phyloP scores from a whole-genome alignment of 2,329 filamentous ascomycete species.

The Trichoderma aggressivum region DNA sequence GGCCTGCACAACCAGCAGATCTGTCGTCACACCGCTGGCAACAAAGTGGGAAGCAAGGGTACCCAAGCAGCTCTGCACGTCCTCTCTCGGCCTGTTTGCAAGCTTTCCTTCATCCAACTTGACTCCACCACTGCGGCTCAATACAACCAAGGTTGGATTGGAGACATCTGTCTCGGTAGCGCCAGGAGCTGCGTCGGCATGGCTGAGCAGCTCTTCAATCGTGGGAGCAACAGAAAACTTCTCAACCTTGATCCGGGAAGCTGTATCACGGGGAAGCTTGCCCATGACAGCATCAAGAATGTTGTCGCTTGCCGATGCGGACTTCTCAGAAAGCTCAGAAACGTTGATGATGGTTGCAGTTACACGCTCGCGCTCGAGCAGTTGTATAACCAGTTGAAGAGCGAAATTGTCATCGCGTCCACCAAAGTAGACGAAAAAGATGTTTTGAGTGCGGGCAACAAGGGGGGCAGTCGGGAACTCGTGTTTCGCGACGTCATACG shows the following conservation, averaged over 20 bases:
- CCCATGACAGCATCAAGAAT: slow-evolving; percentile 19
- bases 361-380: slow-evolving; percentile 74
- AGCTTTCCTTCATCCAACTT: slow-evolving; percentile 25
- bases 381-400: slow-evolving; percentile 75
- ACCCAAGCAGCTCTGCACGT: slow-evolving; percentile 26
- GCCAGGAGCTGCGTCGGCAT: slow-evolving; percentile 20
- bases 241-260: slow-evolving; percentile 24
- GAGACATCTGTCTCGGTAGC: neutral
- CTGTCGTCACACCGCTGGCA: slow-evolving; percentile 24
- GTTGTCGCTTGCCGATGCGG: slow-evolving; percentile 7
- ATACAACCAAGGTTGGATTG: slow-evolving; percentile 24
- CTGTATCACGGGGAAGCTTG: slow-evolving; percentile 14
- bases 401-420: slow-evolving; percentile 78
- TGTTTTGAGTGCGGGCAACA: slow-evolving; percentile 69
- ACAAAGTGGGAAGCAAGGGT: slow-evolving; percentile 25
- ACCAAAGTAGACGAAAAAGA: slow-evolving; percentile 86
- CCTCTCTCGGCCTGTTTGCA: slow-evolving; percentile 18
- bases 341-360: slow-evolving; percentile 67
- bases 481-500: slow-evolving; percentile 54
- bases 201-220: slow-evolving; percentile 25
- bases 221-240: slow-evolving; percentile 19
- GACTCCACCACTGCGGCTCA: slow-evolving; percentile 24
- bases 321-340: neutral
- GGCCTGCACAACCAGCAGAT: slow-evolving; percentile 29
- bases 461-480: slow-evolving; percentile 57